Evolutionary conservation across 2,329 filamentous ascomycete species (phyloP).

Genomic region (Fusarium sp.): DNA sequence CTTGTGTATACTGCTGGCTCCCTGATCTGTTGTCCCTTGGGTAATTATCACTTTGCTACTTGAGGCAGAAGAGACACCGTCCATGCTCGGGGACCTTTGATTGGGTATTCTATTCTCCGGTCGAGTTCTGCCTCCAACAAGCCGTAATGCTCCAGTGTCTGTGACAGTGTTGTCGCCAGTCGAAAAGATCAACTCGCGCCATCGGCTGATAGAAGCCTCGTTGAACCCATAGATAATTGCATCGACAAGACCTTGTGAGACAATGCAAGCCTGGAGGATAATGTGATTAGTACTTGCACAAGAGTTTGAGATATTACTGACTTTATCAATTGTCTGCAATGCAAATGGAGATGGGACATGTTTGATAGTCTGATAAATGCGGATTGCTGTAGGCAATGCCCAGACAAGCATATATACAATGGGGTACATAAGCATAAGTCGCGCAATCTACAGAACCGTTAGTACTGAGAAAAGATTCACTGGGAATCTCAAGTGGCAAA

Average conservation of each 20-base stretch:
- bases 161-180: neutral
- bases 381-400: neutral
- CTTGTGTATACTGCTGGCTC: neutral
- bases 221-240: neutral
- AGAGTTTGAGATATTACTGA: rapidly evolving
- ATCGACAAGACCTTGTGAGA: neutral
- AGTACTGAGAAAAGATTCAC: neutral
- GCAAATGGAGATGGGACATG: neutral
- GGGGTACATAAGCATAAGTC: neutral
- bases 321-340: neutral
- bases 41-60: neutral
- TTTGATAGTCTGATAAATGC: neutral
- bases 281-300: neutral
- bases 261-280: neutral
- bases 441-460: neutral
- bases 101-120: neutral
- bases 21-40: neutral
- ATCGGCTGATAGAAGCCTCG: neutral
- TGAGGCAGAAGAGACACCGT: neutral
- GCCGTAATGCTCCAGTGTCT: neutral
- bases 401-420: neutral
- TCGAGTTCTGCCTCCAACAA: neutral
- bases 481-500: rapidly evolving
- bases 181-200: neutral
- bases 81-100: neutral